Evolutionary conservation across 257 asterid genomes (phyloP), one percentile per base, ranked within the genome.

Genomic region (Verbena officinalis): DNA sequence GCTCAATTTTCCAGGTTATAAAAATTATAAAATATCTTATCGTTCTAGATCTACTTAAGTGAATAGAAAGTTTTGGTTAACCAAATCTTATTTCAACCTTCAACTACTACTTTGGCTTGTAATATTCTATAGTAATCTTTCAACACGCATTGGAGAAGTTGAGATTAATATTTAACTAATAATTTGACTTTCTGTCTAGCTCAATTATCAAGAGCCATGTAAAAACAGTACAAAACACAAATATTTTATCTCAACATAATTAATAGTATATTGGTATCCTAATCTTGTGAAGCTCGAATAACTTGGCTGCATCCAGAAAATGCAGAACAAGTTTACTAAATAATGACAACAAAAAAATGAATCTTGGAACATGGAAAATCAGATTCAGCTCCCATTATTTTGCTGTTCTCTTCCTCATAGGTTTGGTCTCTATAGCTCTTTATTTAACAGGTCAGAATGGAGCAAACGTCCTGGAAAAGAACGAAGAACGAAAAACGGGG

Each of bases 151-250:
- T 31, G 57, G 57, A 49, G 46, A 1, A 49, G 57, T 50, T 27
- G 0, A 6, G 42, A 16, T 19, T 63, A 5, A 27, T 27, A 27
- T 46, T 58, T 39, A 43, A 61, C 43, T 23, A 61, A 27, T 61
- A 43, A 14, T 61, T 61, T 61, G 67, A 61, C 67, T 61, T 61
- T 61, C 30, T 44, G 13, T 61, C 30, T 44, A 6, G 39, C 55
- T 9, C 67, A 23, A 44, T 22, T 13, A 27, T 23, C 9, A 60
- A 1, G n/a, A 22, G 42, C 23, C 66, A 43, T 60, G 53, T 60
- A 40, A 42, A 27, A 24, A 21, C 42, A 21, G 54, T 11, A 40
- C 38, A 42, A n/a, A 42, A 1, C 23, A 17, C 11, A 17, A 20
- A 11, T 50, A 39, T 5, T 56, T 34, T 36, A 10, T 36, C 1